Base-by-base conservation (phyloP, 768 basidiomycete genomes). In the Tulasnella sp. region DNA sequence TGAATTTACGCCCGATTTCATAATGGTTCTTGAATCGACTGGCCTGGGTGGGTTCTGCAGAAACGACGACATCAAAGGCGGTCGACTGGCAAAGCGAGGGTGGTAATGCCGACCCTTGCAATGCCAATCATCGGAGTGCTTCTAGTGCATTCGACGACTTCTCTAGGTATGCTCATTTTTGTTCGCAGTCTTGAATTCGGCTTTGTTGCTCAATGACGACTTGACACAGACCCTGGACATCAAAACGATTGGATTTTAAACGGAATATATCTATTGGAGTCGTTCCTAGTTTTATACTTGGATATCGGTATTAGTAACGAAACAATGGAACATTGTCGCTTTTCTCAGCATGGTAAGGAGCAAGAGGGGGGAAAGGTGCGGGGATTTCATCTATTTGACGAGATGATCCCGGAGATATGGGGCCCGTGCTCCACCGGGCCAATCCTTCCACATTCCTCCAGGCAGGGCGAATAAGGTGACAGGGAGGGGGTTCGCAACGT, bases 11-110 rank as follows among this genome's bases (percentile, higher is more conserved):
- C 26, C 71, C 40, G 46, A 48, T 40, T 15, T 42, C 71, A 42
- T 48, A 48, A 40, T 40, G 37, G 37, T 48, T 40, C 71, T 73
- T 15, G 46, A 26, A 73, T 73, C 71, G 71, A 73, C 46, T 73
- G 32, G 6, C 35, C 37, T 35, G 71, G 18, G 10, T 73, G 71
- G 46, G 35, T 26, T 32, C 23, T 39, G 61, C 80, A 94, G 93
- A 81, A 88, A 91, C 79, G 82, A 84, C n/a, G 86, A 90, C 77
- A 82, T 94, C 73, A 88, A 91, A 82, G 93, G 93, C 23, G 93
- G 93, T 11, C 87, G 86, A 35, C 82, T 93, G 73, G 91, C 93
- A 10, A 84, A 85, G 42, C 89, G 93, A 46, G 93, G 93, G 29
- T 88, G 88, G 88, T 92, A 85, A 86, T 84, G 16, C n/a, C 71